Conservation (phyloP, 2,329 filamentous ascomycete genomes). For the Pezicula carpinea region DNA sequence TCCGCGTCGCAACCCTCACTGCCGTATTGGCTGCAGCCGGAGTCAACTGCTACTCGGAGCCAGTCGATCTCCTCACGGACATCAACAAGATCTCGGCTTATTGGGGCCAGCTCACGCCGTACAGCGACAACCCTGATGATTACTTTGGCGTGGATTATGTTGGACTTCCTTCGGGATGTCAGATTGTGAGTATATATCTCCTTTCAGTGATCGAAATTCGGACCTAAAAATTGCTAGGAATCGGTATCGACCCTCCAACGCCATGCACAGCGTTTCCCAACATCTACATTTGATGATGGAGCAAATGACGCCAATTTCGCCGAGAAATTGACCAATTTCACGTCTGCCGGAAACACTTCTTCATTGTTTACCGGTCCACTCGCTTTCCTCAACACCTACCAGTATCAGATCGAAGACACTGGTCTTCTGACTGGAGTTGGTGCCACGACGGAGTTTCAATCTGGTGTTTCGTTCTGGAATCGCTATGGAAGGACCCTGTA, state of each 20-base stretch:
- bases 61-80: constrained; percentile 23
- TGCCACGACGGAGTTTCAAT: constrained; percentile 43
- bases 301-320: constrained; percentile 43
- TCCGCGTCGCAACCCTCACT: too few relatives aligned
- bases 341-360: constrained; percentile 29
- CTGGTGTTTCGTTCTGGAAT: constrained; percentile 49
- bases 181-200: constrained; percentile 32
- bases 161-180: constrained; percentile 48
- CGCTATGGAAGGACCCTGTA: constrained; percentile 49
- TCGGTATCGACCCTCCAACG: constrained; percentile 46
- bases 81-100: constrained; percentile 25
- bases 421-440: constrained; percentile 44
- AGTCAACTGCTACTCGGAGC: too few relatives aligned
- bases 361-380: constrained; percentile 41
- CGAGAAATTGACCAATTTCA: constrained; percentile 42
- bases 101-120: constrained; percentile 44
- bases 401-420: constrained; percentile 37
- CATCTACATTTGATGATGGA: constrained; percentile 37
- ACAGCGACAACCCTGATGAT: constrained; percentile 39
- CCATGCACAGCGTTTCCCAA: constrained; percentile 50
- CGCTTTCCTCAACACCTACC: constrained; percentile 47
- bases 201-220: background rate
- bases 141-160: constrained; percentile 43
- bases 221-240: constrained; percentile 12
- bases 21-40: too few relatives aligned